phyloP scores from a whole-genome alignment of 352 stramenopile species.

The Globisporangium splendens region DNA sequence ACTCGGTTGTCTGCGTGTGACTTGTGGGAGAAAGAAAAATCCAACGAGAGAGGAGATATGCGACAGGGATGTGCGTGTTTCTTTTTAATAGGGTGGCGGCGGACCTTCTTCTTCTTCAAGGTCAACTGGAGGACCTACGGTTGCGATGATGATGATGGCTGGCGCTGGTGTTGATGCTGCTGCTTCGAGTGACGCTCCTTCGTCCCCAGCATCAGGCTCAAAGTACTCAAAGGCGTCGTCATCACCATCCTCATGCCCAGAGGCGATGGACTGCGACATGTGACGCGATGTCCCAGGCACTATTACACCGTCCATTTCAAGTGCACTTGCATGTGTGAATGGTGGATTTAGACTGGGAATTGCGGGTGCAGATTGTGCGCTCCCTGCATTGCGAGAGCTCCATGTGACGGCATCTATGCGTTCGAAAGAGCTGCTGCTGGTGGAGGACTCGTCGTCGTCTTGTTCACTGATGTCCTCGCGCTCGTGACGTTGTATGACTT shows the following conservation, averaged over 20 bases:
- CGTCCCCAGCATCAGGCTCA: background rate
- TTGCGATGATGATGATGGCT: background rate
- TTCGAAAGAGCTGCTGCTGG: background rate
- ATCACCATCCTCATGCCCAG: background rate
- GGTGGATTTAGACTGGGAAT: too few relatives aligned
- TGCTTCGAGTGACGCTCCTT: background rate
- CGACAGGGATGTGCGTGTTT: background rate
- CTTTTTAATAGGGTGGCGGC: background rate
- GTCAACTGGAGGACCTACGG: slow-evolving; percentile 2
- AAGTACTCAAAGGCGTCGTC: background rate
- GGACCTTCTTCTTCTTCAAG: background rate
- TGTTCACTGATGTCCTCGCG: background rate
- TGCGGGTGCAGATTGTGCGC: background rate
- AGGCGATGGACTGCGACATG: background rate
- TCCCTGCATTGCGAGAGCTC: background rate
- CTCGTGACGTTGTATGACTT: background rate
- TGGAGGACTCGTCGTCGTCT: background rate
- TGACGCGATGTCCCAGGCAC: too few relatives aligned
- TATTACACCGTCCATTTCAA: too few relatives aligned
- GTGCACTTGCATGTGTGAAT: too few relatives aligned
- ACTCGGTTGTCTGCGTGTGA: too few relatives aligned
- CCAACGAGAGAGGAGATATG: background rate
- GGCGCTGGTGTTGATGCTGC: slow-evolving; percentile 4
- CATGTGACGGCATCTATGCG: too few relatives aligned
- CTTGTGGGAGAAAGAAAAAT: slow-evolving; percentile 1